phyloP scores from a whole-genome alignment of 2,329 filamentous ascomycete genomes.

The Venturia pyrina region DNA sequence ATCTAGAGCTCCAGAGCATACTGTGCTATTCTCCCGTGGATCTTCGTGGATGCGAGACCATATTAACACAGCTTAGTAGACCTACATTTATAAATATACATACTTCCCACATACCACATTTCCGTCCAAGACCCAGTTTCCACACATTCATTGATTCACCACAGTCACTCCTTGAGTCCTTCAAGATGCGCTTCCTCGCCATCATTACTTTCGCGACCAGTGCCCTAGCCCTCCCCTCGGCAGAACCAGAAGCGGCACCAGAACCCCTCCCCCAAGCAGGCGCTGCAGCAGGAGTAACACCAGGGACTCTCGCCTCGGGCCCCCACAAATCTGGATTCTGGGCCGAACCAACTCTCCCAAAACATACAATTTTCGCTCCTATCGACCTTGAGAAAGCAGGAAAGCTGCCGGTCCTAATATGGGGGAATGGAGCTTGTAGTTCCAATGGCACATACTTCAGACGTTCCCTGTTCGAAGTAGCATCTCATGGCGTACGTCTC shows the following conservation, averaged over 20 bases:
- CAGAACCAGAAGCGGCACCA: not conserved
- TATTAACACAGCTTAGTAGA: not conserved
- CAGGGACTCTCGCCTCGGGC: constrained; percentile 6
- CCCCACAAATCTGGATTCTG: constrained; percentile 7
- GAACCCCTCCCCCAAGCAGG: not conserved
- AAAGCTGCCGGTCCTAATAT: constrained; percentile 9
- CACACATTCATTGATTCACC: not conserved
- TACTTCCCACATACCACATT: not conserved
- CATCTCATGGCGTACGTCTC: constrained; percentile 7
- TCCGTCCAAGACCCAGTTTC: too few species aligned
- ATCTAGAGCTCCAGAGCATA: not conserved
- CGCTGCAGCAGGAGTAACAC: not conserved
- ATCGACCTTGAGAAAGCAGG: not conserved
- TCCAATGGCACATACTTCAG: constrained; percentile 9
- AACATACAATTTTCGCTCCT: constrained; percentile 10
- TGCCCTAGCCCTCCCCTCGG: not conserved
- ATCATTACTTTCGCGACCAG: not conserved
- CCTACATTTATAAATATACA: not conserved
- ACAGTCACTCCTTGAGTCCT: constrained; percentile 1
- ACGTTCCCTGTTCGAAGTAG: constrained; percentile 6
- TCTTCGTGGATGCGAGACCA: not conserved
- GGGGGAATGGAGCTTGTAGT: constrained; percentile 11
- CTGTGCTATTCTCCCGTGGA: not conserved
- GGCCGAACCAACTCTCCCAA: constrained; percentile 9
- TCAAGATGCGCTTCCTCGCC: not conserved